Evolutionary conservation across 768 basidiomycete genomes (phyloP), one percentile per base, ranked within the genome.

Genomic region (Psilocybe subaeruginosa): DNA sequence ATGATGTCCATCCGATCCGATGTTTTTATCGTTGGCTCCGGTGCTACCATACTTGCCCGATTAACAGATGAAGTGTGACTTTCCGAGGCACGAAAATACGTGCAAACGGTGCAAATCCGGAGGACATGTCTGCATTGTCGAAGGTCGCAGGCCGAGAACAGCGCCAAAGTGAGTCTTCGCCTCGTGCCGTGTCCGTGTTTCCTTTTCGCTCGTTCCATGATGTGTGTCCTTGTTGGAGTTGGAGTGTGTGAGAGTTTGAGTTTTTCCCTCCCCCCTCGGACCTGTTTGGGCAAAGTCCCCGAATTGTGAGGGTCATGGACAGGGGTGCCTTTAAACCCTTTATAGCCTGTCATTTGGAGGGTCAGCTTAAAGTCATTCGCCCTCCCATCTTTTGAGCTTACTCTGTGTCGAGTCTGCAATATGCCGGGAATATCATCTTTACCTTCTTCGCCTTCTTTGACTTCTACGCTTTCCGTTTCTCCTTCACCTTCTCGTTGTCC

Each of bases 11-110:
- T 55, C 54, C 31, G 47, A 37, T 33, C 48, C 56, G 29, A 48
- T 46, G 23, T 16, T 35, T 39, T 57, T 45, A 50, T 51, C 59
- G 17, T 62, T 39, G 54, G 58, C 49, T 39, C 48, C 49, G 64
- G 64, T 33, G 54, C 51, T 54, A 45, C 47, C 51, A 17, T 53
- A 54, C 45, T 33, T 31, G 51, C 48, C 61, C 63, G 68, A 54
- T 54, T 67, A 71, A 73, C 68, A 93, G 90, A 94, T 94, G 92
- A 93, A 89, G 80, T 94, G 92, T 75, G 88, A 88, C 66, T 93
- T 93, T 70, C 88, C 88, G 41, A 80, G 78, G 64, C 79, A 85
- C 61, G 86, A 89, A 56, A 87, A 85, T 68, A 86, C 89, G n/a
- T 94, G 92, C 76, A 87, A 82, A 69, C 84, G 92, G 51, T 94